A percentile compares a stretch with the other conserved stretches of the same genome.
These are phyloP conservation scores for Aspergillus coremiiformis DNA, from an alignment of 495 filamentous ascomycete genomes.

Conservation along the genomic window DNA sequence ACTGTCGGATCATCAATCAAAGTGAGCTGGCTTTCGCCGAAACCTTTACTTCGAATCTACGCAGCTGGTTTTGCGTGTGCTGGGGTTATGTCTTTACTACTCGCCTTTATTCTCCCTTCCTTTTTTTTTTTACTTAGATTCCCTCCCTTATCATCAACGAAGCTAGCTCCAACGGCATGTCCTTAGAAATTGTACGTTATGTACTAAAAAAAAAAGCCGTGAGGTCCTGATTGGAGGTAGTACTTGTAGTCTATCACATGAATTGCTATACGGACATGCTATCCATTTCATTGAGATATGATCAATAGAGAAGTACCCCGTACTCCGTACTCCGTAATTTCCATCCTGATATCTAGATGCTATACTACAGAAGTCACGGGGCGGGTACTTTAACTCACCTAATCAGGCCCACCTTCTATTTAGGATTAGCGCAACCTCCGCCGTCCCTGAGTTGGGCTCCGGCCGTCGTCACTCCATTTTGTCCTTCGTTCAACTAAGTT, in stretches of 20 bases:
- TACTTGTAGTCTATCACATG: background rate
- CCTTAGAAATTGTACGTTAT: conserved; percentile 2
- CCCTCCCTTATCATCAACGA: conserved; percentile 2
- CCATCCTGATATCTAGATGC: too few species aligned
- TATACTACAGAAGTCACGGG: too few species aligned
- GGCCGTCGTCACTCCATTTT: conserved; percentile 2
- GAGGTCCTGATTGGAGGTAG: too few species aligned
- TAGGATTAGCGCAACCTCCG: conserved; percentile 3
- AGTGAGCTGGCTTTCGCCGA: background rate
- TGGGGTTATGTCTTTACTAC: background rate
- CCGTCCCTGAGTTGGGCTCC: conserved; percentile 11
- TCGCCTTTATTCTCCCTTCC: background rate
- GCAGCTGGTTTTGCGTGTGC: conserved; percentile 18
- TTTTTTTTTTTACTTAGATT: background rate
- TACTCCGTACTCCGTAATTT: too few species aligned
- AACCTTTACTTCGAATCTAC: conserved; percentile 5
- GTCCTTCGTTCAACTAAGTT: conserved; percentile 2
- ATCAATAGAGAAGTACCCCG: too few species aligned
- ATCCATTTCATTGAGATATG: too few species aligned
- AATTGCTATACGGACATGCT: too few species aligned
- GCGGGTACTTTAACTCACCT: too few species aligned
- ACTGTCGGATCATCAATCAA: background rate
- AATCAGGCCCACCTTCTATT: background rate
- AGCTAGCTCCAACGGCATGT: conserved; percentile 1
- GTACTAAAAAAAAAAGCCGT: too few species aligned